Conservation (phyloP, 805 yeast species). For the Lipomyces yamadae region DNA sequence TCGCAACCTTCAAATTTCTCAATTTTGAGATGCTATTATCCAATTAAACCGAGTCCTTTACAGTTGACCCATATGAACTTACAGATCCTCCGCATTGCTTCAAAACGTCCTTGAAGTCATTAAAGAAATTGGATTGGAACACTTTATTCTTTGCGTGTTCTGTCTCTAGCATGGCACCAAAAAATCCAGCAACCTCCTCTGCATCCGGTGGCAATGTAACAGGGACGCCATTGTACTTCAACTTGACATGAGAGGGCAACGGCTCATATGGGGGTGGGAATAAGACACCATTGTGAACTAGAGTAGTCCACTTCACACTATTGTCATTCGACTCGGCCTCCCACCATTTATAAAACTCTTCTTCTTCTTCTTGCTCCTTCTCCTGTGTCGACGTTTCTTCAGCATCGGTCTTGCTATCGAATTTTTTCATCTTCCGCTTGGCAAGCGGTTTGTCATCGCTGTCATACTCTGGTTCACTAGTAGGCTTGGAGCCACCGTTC, state of each 20-base stretch:
- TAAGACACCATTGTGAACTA: conserved; percentile 87
- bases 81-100: conserved; percentile 69
- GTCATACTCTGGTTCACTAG: not conserved
- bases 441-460: conserved; percentile 6
- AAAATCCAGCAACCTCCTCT: conserved; percentile 96
- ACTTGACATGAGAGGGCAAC: conserved; percentile 73
- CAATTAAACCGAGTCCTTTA: not conserved
- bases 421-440: conserved; percentile 6
- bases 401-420: conserved; percentile 6
- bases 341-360: conserved; percentile 82
- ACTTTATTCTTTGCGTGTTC: conserved; percentile 88
- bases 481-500: not conserved
- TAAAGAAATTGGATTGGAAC: conserved; percentile 84
- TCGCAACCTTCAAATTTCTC: conserved; percentile 71
- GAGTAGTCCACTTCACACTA: conserved; percentile 79
- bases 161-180: conserved; percentile 82
- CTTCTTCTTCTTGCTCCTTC: conserved; percentile 39
- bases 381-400: conserved; percentile 7
- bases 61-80: conserved; percentile 38
- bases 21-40: conserved; percentile 49
- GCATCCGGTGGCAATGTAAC: conserved; percentile 78
- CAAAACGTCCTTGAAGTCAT: conserved; percentile 72
- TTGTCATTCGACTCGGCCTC: conserved; percentile 67
- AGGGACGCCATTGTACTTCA: conserved; percentile 76
- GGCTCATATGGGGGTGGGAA: conserved; percentile 94